These are phyloP conservation scores for Elongisporangium anandrum DNA, from an alignment of 352 stramenopile genomes.

Conservation along the genomic window DNA sequence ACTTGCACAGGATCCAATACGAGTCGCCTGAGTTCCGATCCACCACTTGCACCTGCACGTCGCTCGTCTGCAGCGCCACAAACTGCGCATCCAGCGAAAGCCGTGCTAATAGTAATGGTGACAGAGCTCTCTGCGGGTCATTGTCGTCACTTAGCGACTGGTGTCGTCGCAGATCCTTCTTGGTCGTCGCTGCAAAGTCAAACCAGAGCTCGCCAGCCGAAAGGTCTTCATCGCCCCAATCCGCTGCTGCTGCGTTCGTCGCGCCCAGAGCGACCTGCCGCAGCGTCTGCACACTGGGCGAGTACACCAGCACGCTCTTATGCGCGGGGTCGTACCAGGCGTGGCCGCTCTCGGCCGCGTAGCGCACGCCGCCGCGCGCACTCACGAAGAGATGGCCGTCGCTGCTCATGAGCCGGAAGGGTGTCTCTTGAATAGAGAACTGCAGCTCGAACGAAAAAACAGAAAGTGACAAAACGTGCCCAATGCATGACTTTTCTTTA, in stretches of 20 bases:
- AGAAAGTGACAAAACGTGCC: not conserved
- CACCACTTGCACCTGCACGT: conserved; percentile 79
- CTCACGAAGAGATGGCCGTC: conserved; percentile 62
- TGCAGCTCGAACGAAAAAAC: too few species aligned
- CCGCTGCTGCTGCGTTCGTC: conserved; percentile 7
- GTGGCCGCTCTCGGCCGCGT: conserved; percentile 21
- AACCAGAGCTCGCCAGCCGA: not conserved
- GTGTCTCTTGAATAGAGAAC: too few species aligned
- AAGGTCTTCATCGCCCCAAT: not conserved
- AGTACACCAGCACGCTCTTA: conserved; percentile 45
- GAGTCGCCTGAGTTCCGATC: conserved; percentile 32
- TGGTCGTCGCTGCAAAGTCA: not conserved
- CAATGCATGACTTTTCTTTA: not conserved
- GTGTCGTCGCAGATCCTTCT: not conserved
- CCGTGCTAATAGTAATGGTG: conserved; percentile 29
- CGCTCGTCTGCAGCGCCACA: conserved; percentile 72
- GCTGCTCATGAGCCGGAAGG: conserved; percentile 11
- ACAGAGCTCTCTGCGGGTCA: not conserved
- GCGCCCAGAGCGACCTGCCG: conserved; percentile 39
- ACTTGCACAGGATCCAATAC: conserved; percentile 72
- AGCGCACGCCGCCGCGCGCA: conserved; percentile 36
- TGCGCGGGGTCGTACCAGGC: conserved; percentile 60
- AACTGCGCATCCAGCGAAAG: conserved; percentile 68
- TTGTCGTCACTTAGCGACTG: conserved; percentile 2
- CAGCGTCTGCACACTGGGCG: conserved; percentile 21